These are phyloP conservation scores for Ascoidea asiatica DNA, from an alignment of 805 yeast genomes.

Conservation along the genomic window DNA sequence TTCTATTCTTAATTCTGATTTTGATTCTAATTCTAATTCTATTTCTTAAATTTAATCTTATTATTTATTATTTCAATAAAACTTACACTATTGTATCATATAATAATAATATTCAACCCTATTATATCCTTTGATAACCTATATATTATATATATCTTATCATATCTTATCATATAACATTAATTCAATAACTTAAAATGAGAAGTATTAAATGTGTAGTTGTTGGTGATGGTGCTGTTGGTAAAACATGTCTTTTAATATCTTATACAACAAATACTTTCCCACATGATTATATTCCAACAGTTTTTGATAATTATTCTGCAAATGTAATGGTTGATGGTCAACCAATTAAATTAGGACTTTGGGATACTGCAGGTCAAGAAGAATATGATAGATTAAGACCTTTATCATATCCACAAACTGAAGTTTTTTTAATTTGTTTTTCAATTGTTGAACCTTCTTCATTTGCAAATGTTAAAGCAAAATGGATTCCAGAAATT, in stretches of 20 bases:
- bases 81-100: no score
- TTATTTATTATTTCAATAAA: no score
- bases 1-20: no score
- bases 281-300: conserved; percentile 88
- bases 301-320: conserved; percentile 86
- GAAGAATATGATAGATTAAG: conserved; percentile 82
- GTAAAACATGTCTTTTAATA: conserved; percentile 43
- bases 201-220: conserved; percentile 86
- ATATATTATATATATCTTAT: no score
- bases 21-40: no score
- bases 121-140: no score
- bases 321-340: conserved; percentile 76
- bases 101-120: no score
- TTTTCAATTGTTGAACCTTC: conserved; percentile 75
- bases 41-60: no score
- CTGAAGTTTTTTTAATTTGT: conserved; percentile 78
- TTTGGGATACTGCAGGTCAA: conserved; percentile 97
- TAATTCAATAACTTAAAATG: conserved; percentile 39
- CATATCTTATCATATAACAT: no score
- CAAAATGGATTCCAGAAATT: conserved; percentile 81
- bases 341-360: conserved; percentile 69
- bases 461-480: conserved; percentile 66
- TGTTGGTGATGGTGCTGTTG: conserved; percentile 93
- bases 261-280: conserved; percentile 87
- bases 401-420: conserved; percentile 85